Evolutionary conservation across 148 eudicot species (phyloP), one percentile per base, ranked within the genome.

Genomic region (Heliosperma pusillum): DNA sequence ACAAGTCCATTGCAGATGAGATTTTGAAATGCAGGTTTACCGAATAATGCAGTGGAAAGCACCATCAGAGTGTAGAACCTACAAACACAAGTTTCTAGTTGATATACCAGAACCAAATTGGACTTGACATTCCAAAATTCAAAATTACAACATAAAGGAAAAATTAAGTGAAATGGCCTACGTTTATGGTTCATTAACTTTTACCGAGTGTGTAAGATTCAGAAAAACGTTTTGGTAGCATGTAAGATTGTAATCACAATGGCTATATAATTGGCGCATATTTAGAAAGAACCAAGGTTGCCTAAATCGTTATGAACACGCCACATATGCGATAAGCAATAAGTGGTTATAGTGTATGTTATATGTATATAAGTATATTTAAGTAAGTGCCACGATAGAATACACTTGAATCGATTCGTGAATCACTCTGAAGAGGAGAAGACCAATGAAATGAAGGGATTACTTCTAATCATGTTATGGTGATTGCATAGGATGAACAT

Each of bases 41-140:
- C 96, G 81, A 95, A 95, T 69, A 95, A 88, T 58, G 97, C 98
- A 61, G 98, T 95, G 42, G 98, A 95, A 73, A 95, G 83, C 74
- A 95, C 98, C 98, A 95, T 95, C 81, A 92, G 89, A 71, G 97
- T 95, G 74, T 95, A 95, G 77, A 95, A 95, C 97, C 97, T 92
- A 81, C 63, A 77, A 47, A 22, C 36, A 4, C 11, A 40, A 75
- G 63, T 36, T 36, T 80, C 21, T 72, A 52, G 36, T 47, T 13
- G 25, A 10, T 24, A 72, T 44, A 44, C 13, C 72, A 69, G 56
- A 22, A 45, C 57, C 10, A 3, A 40, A 26, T 57, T n/a, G 26
- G 11, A 58, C 30, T 69, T 11, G 55, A 1, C 53, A 66, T 58
- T 1, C 5, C 25, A 56, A 19, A 26, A 76, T 36, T 65, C 5